A percentile compares a stretch with the other conserved stretches of the same genome.
Evolutionary conservation across 805 yeast species (phyloP).

Genomic region (Metschnikowia baotianmanensis): DNA sequence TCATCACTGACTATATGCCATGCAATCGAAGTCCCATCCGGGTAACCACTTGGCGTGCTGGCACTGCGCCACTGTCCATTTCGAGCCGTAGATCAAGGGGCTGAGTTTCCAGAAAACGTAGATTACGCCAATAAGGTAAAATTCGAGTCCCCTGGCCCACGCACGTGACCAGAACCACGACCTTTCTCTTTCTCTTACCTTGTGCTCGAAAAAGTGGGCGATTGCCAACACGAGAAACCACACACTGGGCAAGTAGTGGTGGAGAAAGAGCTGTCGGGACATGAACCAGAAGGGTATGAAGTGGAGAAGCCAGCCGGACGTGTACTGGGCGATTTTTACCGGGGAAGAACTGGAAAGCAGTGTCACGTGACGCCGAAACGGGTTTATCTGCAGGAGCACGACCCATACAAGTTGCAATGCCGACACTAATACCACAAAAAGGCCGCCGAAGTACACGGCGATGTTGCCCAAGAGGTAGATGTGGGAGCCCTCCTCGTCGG

Average conservation of each 20-base stretch:
- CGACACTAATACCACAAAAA: constrained; percentile 31
- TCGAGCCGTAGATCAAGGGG: constrained; percentile 48
- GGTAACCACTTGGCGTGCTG: constrained; percentile 30
- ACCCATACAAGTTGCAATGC: constrained; percentile 20
- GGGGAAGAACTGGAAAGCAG: not conserved
- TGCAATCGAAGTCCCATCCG: constrained; percentile 47
- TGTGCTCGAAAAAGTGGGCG: constrained; percentile 45
- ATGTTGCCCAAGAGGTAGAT: constrained; percentile 67
- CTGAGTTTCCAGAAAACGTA: constrained; percentile 27
- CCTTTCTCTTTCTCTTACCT: constrained; percentile 29
- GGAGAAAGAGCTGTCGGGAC: constrained; percentile 39
- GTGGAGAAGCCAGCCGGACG: constrained; percentile 59
- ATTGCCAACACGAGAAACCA: constrained; percentile 47
- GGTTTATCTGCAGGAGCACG: constrained; percentile 28
- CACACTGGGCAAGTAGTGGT: constrained; percentile 50
- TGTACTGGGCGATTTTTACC: constrained; percentile 32
- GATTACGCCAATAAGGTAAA: constrained; percentile 19
- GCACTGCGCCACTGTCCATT: constrained; percentile 47
- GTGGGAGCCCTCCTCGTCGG: constrained; percentile 27
- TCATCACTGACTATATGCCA: constrained; percentile 16
- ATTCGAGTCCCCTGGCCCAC: constrained; percentile 17
- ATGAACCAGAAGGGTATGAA: constrained; percentile 52
- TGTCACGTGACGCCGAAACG: constrained; percentile 20
- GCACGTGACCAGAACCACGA: constrained; percentile 23
- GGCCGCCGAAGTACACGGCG: constrained; percentile 50